These are phyloP conservation scores for Didymella lethalis DNA, from an alignment of 2,329 filamentous ascomycete genomes.

Conservation along the genomic window DNA sequence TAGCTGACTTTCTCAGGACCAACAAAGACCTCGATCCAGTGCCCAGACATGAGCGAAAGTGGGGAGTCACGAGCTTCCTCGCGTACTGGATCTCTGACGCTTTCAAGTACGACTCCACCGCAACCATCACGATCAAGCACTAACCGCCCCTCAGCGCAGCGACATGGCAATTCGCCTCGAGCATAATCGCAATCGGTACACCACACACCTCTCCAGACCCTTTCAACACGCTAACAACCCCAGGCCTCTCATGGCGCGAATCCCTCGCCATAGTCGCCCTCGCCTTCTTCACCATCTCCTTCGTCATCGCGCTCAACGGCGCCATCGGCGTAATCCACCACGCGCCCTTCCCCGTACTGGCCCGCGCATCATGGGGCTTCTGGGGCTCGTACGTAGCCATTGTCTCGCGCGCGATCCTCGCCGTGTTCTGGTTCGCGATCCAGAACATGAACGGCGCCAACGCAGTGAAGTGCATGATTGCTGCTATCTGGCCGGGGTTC, in stretches of 20 bases:
- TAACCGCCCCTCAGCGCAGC: slow-evolving; percentile 45
- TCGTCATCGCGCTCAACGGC: slow-evolving; percentile 69
- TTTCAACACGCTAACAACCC: not conserved
- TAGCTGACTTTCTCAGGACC: slow-evolving; percentile 42
- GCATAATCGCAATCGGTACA: slow-evolving; percentile 50
- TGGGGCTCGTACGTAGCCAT: slow-evolving; percentile 65
- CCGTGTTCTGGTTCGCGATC: slow-evolving; percentile 71
- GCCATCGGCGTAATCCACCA: slow-evolving; percentile 59
- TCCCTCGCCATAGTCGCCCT: slow-evolving; percentile 62
- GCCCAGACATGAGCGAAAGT: slow-evolving; percentile 54
- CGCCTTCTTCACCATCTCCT: slow-evolving; percentile 61
- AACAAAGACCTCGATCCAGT: slow-evolving; percentile 62
- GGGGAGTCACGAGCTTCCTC: slow-evolving; percentile 57
- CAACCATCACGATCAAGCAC: not conserved
- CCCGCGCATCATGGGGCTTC: slow-evolving; percentile 65
- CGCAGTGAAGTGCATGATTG: slow-evolving; percentile 60
- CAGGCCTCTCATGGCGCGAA: slow-evolving; percentile 64
- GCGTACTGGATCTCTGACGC: slow-evolving; percentile 63
- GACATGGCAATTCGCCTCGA: slow-evolving; percentile 61
- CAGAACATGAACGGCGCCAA: slow-evolving; percentile 70
- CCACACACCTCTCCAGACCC: not conserved
- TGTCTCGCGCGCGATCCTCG: slow-evolving; percentile 62
- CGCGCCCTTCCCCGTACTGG: slow-evolving; percentile 64
- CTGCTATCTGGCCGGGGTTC: slow-evolving; percentile 67
- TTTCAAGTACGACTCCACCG: slow-evolving; percentile 52